Evolutionary conservation across 129 eudicot species (phyloP), one percentile per base, ranked within the genome.

Genomic region (Mikania micrantha): DNA sequence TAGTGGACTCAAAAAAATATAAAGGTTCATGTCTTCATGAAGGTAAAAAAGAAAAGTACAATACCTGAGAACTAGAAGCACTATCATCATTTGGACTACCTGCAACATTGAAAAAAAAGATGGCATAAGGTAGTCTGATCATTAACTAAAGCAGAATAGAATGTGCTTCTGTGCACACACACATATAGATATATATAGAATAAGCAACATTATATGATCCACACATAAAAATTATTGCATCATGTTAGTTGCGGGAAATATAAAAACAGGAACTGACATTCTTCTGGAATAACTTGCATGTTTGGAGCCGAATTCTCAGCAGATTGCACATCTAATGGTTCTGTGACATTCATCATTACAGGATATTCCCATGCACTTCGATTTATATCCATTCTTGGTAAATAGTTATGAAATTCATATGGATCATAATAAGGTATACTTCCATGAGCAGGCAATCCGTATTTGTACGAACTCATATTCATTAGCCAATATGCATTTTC

Each of bases 351-450:
- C 79, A 80, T 73, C 79, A 78, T 65, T 58, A 82, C 64, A 69
- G 97, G 88, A 74, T 86, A 90, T 52, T 90, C 97, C 97, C 97
- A 86, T 40, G 88, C 83, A 69, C 95, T 79, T 38, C 86, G 80
- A 63, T 60, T 82, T 16, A 79, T 28, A 73, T 86, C 97, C 80
- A 72, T 84, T 66, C 88, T 78, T 21, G 88, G 81, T 52, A 77
- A 76, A 64, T 80, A 75, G 72, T 71, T 74, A 47, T 76, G 72
- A 32, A 76, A 79, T 66, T 75, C 87, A 67, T 90, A 84, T 61
- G 69, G 81, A 54, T 85, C 95, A 66, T 86, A 86, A 77, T 90
- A 84, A 40, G 88, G 88, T 66, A 83, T 64, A 67, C 71, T 84
- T 69, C 76, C 90, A 39, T 71, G 81, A 72, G 80, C 83, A 69